These are phyloP conservation scores for Olyra latifolia DNA, from an alignment of 176 grass and related monocot genomes.

Conservation along the genomic window DNA sequence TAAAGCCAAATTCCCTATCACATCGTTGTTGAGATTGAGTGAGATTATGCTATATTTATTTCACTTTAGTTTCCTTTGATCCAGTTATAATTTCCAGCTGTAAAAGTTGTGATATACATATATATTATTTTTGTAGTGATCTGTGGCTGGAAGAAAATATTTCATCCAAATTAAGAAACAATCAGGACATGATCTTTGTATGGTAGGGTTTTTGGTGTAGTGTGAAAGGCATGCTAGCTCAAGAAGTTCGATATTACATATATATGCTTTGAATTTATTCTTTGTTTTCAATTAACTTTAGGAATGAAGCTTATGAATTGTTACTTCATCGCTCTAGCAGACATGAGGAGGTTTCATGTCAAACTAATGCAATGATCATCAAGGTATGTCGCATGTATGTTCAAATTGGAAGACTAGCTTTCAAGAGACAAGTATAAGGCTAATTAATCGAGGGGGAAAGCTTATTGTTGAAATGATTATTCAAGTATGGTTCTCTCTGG, in stretches of 20 bases:
- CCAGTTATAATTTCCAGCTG: not conserved
- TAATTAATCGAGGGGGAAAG: not conserved
- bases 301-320: not conserved
- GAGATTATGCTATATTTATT: not conserved
- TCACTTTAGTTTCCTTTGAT: slow-evolving; percentile 24
- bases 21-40: not conserved
- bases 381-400: not conserved
- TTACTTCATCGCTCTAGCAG: not conserved
- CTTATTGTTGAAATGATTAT: not conserved
- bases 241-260: not conserved
- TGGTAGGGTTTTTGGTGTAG: too few species aligned
- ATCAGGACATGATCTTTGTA: too few species aligned
- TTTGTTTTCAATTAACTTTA: not conserved
- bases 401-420: not conserved
- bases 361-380: slow-evolving; percentile 13
- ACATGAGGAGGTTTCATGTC: not conserved
- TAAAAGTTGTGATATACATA: not conserved
- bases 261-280: not conserved
- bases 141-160: not conserved
- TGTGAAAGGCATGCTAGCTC: not conserved
- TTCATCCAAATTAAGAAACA: not conserved
- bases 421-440: not conserved
- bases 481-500: not conserved
- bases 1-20: not conserved
- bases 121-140: not conserved